Base-by-base conservation (phyloP, 169 alveolate genomes). In the Plasmodium vivax region DNA sequence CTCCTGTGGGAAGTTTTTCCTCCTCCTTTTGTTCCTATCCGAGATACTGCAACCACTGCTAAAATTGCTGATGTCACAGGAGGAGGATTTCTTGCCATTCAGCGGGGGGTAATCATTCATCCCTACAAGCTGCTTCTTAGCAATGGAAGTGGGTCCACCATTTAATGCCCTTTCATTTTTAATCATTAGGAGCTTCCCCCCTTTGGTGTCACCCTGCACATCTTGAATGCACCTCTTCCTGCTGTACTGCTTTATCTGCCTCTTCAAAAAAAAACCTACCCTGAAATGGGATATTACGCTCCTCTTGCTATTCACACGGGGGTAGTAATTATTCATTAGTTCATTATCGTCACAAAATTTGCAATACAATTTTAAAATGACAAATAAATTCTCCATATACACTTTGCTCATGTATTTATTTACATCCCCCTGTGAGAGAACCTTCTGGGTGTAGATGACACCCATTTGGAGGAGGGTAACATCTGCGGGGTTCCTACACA, bases 261-360 rank as follows among this genome's bases (percentile, higher is more conserved):
- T 36, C 72, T 87, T 87, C 68, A 87, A 58, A 14, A 87, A 87
- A 77, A 87, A 87, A 14, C 93, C 93, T 36, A 87, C 38, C 23
- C 85, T 87, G 68, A 87, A 75, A 72, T 23, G 36, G 0, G 93
- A 23, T 7, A 30, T 16, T 32, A 75, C 81, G 32, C 30, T 51
- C 43, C 74, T 87, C n/a, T 68, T 90, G 34, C 19, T 62, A 62
- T 58, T 81, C 75, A 80, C 16, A 58, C 72, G 73, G 16, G 32
- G 9, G 12, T 80, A 80, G 2, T 62, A 62, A 90, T 80, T 90
- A 12, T 90, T 79, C 47, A 79, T 74, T 41, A 68, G 23, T 51
- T 71, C 94, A 79, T 90, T 80, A 23, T 90, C 75, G 12, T 56
- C 34, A 68, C 30, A 14, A 80, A 90, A 79, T 16, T 90, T 90